Conservation (phyloP, 73 alveolate genomes). For the Blepharisma japonicum region DNA sequence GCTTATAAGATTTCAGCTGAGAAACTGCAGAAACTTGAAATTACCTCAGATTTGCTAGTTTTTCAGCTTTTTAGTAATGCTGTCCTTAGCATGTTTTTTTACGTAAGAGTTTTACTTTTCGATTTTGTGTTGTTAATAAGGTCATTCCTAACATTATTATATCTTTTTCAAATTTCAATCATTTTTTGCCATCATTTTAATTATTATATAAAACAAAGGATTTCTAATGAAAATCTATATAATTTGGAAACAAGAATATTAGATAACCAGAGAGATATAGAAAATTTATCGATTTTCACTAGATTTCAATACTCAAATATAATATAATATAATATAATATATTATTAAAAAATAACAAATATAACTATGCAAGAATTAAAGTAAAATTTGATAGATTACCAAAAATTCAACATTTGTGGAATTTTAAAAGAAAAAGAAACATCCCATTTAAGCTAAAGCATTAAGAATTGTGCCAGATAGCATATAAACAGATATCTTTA, state of each 20-base stretch:
- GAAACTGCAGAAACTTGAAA: too few relatives aligned
- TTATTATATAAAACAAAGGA: too few relatives aligned
- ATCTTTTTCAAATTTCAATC: slow-evolving; percentile 12
- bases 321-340: too few relatives aligned
- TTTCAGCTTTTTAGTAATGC: slow-evolving; percentile 5
- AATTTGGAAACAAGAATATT: too few relatives aligned
- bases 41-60: too few relatives aligned
- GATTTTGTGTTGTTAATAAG: slow-evolving; percentile 22
- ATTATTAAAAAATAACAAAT: not conserved
- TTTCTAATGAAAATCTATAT: too few relatives aligned
- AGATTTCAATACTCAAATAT: too few relatives aligned
- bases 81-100: slow-evolving; percentile 21
- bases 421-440: not conserved
- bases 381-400: not conserved
- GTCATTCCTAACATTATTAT: slow-evolving; percentile 13
- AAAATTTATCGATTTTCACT: too few relatives aligned
- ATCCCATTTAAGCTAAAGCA: slow-evolving; percentile 6
- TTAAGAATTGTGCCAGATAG: not conserved
- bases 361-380: not conserved
- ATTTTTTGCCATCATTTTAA: slow-evolving; percentile 24
- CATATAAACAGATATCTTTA: not conserved
- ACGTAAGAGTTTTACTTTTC: slow-evolving; percentile 17
- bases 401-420: not conserved
- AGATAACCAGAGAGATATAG: too few relatives aligned
- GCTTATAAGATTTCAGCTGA: too few relatives aligned